Evolutionary conservation across 805 yeast genomes (phyloP).

Genomic region (Ogataea thermomethanolica): DNA sequence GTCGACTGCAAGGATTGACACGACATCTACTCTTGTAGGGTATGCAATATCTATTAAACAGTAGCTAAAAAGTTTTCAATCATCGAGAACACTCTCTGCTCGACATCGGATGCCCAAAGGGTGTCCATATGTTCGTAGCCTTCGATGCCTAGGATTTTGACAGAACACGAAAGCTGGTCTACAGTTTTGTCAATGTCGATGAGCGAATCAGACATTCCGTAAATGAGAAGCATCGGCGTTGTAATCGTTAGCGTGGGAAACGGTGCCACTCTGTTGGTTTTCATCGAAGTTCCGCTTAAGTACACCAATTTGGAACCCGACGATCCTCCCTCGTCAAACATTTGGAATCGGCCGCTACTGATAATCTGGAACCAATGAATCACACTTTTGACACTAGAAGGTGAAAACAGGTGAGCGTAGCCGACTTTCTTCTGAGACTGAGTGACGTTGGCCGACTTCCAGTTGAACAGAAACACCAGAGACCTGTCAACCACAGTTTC

Average conservation of each 20-base stretch:
- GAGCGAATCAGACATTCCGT: constrained; percentile 77
- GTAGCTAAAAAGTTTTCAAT: constrained; percentile 7
- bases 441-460: constrained; percentile 44
- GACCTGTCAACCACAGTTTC: constrained; percentile 44
- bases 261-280: constrained; percentile 46
- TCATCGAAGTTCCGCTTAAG: constrained; percentile 24
- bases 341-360: constrained; percentile 44
- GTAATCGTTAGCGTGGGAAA: constrained; percentile 67
- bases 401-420: constrained; percentile 51
- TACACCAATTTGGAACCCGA: constrained; percentile 32
- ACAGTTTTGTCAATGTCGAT: constrained; percentile 82
- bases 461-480: constrained; percentile 44
- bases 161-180: constrained; percentile 54
- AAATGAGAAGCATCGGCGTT: constrained; percentile 72
- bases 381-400: constrained; percentile 54
- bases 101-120: constrained; percentile 78
- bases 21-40: constrained; percentile 33
- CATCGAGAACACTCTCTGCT: constrained; percentile 36
- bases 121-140: constrained; percentile 89
- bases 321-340: constrained; percentile 45
- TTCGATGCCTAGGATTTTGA: constrained; percentile 44
- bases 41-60: background rate
- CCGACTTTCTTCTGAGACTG: constrained; percentile 43
- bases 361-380: constrained; percentile 50
- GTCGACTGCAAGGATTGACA: constrained; percentile 58